A percentile compares a stretch with the other conserved stretches of the same genome.
Evolutionary conservation across 768 basidiomycete species (phyloP).

Genomic region (Podaxis sp.): DNA sequence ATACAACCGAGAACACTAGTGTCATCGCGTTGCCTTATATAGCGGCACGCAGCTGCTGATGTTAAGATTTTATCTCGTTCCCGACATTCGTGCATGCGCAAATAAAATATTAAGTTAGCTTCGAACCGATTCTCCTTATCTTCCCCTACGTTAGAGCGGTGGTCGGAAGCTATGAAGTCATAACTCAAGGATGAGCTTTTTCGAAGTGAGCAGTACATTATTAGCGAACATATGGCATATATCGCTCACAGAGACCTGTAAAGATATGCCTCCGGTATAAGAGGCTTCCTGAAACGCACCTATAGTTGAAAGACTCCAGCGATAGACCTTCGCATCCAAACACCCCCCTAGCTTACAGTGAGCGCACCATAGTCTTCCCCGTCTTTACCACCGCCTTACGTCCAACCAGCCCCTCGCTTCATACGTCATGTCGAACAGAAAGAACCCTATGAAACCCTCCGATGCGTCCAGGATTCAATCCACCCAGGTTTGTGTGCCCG

Average conservation of each 20-base stretch:
- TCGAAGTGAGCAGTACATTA: neutral
- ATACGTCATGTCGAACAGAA: conserved; percentile 5
- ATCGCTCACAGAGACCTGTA: neutral
- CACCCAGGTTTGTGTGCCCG: conserved; percentile 2
- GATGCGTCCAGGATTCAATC: conserved; percentile 11
- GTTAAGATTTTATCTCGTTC: neutral
- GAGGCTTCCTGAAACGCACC: neutral
- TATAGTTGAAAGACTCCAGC: neutral
- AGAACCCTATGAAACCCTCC: conserved; percentile 1
- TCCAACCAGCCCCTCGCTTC: neutral
- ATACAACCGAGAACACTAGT: neutral
- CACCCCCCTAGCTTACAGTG: neutral
- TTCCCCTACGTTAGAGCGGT: neutral
- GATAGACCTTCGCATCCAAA: neutral
- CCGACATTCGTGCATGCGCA: neutral
- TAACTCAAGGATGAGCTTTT: neutral
- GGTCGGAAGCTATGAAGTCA: neutral
- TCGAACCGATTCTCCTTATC: neutral
- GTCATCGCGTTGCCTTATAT: neutral
- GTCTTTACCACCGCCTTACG: too few relatives aligned
- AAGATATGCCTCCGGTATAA: neutral
- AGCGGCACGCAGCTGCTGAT: neutral
- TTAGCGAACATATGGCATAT: conserved; percentile 3
- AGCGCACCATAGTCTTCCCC: too few relatives aligned
- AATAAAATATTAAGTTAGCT: neutral